Base-by-base conservation (phyloP, 495 filamentous ascomycete genomes). In the Neurospora discreta region DNA sequence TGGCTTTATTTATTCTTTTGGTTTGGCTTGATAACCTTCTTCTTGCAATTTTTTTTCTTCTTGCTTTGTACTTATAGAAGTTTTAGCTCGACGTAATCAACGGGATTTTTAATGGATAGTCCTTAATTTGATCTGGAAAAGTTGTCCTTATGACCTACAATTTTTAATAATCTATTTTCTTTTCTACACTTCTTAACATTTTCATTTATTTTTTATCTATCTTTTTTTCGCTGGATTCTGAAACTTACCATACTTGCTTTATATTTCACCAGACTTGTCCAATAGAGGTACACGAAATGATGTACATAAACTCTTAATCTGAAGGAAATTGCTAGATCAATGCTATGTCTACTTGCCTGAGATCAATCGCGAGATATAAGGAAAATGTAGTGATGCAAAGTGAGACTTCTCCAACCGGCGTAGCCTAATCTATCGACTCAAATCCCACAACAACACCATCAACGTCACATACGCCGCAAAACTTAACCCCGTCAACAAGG, bases 401-500 rank as follows among this genome's bases (percentile, higher is more conserved):
- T 7, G 38, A 20, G 11, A 13, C 7, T 13, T 23, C 1, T 38
- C 41, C 38, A n/a, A 13, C 3, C 7, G 10, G 4, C 38, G 16
- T 5, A 68, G 23, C 42, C 10, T 26, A n/a, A 33, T 26, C n/a
- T 16, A 84, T 6, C 69, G 69, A 26, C 52, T 73, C 67, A 94
- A 78, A 68, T 84, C 84, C 78, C 90, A 81, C 15, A 94, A 91
- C 77, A 98, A 82, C 15, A 90, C 89, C 70, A 97, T 83, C 77
- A 98, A 84, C 71, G 88, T 90, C 33, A 89, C 85, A 82, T 97
- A 98, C 23, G 94, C 92, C 36, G 88, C 89, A 39, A 97, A 82
- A 78, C 92, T 95, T 75, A 98, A 80, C n/a, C 82, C 84, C 44
- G 92, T 95, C 77, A 98, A 84, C 69, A 95, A 83, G n/a, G 94